Evolutionary conservation across 2,329 filamentous ascomycete species (phyloP).

Genomic region (Onygenales sp.): DNA sequence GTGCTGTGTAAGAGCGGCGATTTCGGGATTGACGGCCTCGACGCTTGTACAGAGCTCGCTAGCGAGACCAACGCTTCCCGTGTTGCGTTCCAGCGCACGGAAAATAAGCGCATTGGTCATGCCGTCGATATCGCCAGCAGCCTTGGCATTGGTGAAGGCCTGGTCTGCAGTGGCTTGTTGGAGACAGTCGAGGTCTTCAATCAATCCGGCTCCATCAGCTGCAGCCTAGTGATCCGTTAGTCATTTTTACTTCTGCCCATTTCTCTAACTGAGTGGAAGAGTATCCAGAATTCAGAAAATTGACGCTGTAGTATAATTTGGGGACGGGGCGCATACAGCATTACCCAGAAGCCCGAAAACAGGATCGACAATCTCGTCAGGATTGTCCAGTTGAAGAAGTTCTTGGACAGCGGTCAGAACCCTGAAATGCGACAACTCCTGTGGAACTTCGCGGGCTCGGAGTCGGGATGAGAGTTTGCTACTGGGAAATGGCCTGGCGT

Average conservation of each 20-base stretch:
- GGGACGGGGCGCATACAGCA: slow-evolving; percentile 16
- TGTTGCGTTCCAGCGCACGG: slow-evolving; percentile 52
- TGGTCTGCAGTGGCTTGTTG: slow-evolving; percentile 50
- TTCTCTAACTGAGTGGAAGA: too few species aligned
- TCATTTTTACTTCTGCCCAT: not conserved
- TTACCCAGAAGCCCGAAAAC: slow-evolving; percentile 47
- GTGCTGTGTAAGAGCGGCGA: slow-evolving; percentile 54
- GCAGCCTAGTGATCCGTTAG: slow-evolving; percentile 28
- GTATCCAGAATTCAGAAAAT: not conserved
- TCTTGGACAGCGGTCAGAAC: slow-evolving; percentile 38
- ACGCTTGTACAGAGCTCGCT: slow-evolving; percentile 49
- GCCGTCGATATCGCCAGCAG: slow-evolving; percentile 40
- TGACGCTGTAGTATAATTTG: not conserved
- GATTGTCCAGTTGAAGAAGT: slow-evolving; percentile 39
- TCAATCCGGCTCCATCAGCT: slow-evolving; percentile 37
- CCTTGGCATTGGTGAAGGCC: slow-evolving; percentile 53
- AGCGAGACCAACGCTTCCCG: slow-evolving; percentile 46
- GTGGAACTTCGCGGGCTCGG: slow-evolving; percentile 42
- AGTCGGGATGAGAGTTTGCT: not conserved
- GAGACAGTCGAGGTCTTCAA: slow-evolving; percentile 48
- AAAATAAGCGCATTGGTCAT: slow-evolving; percentile 48
- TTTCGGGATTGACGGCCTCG: slow-evolving; percentile 53
- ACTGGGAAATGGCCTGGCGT: not conserved
- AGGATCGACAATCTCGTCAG: slow-evolving; percentile 38
- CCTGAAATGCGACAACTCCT: slow-evolving; percentile 48